Evolutionary conservation across 805 yeast genomes (phyloP), one percentile per base, ranked within the genome.

Genomic region (Candida golubevii): DNA sequence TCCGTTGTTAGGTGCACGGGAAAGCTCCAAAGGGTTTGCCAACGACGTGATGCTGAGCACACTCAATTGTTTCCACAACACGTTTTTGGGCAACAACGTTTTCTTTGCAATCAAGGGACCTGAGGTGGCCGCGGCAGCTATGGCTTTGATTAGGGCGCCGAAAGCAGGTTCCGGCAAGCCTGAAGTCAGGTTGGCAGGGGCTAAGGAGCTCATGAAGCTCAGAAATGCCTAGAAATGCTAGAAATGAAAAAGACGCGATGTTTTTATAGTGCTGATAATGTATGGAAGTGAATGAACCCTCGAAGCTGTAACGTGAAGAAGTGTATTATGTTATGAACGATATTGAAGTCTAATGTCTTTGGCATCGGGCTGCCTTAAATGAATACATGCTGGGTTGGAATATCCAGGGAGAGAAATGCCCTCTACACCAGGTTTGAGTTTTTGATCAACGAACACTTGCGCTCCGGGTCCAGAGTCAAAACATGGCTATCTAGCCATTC

Each of bases 111-210:
- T 80, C n/a, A 57, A 71, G 31, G 93, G 78, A 11, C 78, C 75
- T 28, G 91, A 86, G 37, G 80, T 87, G 33, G 90, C 82, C 6
- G 62, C 67, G 37, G 81, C 76, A 33, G 85, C 79, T 12, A 66
- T 77, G 26, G 58, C 67, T 41, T 55, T 71, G 38, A 74, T 78
- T 10, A 38, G 28, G 36, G 45, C 54, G 29, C 56, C 61, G 6
- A 38, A 45, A 5, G 39, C 42, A 12, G 38, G 42, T 10, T 45
- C 47, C 9, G 46, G 44, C 11, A 45, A 49, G 36, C 57, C 65
- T 13, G 50, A 45, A 9, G 69, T 65, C 9, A 44, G 49, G 28
- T 51, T 60, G 28, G 46, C 59, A 18, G 54, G 49, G 12, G 51
- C 53, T 8, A 49, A 43, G 32, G 61, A 65, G 35, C 44, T 65